phyloP scores from a whole-genome alignment of 1,284 basidiomycete genomes.

The Gymnopus androsaceus region DNA sequence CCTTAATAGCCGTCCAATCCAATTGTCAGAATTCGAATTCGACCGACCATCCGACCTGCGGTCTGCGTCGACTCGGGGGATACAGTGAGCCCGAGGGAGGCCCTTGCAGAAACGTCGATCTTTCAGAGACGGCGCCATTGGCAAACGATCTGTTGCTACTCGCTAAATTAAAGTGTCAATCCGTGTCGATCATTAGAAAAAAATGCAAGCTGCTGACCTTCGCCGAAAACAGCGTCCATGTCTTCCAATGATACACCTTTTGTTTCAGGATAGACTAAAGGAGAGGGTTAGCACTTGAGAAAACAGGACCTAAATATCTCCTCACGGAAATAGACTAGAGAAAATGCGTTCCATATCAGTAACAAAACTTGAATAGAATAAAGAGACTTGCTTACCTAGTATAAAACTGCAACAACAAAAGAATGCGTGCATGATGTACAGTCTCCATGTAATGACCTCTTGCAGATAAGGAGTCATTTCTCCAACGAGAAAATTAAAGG shows the following conservation, averaged over 20 bases:
- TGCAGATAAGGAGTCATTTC: conserved; percentile 89
- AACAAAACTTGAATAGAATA: not conserved
- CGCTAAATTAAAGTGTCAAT: not conserved
- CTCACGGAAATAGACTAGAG: conserved; percentile 74
- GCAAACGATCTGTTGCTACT: conserved; percentile 3
- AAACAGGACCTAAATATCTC: not conserved
- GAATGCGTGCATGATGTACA: conserved; percentile 96
- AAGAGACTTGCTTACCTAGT: conserved; percentile 49
- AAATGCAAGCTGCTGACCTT: conserved; percentile 49
- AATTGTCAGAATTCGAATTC: conserved; percentile 31
- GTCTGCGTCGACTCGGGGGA: conserved; percentile 38
- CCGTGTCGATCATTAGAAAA: conserved; percentile 8
- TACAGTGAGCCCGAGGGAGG: conserved; percentile 15
- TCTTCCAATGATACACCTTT: conserved; percentile 79
- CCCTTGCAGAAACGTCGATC: conserved; percentile 12
- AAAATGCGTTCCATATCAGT: not conserved
- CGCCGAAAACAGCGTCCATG: conserved; percentile 82
- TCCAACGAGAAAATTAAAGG: conserved; percentile 89
- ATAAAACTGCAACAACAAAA: conserved; percentile 90
- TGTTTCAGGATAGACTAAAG: conserved; percentile 78
- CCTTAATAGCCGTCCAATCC: conserved; percentile 55
- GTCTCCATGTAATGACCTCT: conserved; percentile 87
- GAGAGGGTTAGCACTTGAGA: not conserved
- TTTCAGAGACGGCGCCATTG: conserved; percentile 7
- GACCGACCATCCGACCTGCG: conserved; percentile 30